These are phyloP conservation scores for Pinus taeda DNA, from an alignment of 75 land plant species.

Conservation along the genomic window DNA sequence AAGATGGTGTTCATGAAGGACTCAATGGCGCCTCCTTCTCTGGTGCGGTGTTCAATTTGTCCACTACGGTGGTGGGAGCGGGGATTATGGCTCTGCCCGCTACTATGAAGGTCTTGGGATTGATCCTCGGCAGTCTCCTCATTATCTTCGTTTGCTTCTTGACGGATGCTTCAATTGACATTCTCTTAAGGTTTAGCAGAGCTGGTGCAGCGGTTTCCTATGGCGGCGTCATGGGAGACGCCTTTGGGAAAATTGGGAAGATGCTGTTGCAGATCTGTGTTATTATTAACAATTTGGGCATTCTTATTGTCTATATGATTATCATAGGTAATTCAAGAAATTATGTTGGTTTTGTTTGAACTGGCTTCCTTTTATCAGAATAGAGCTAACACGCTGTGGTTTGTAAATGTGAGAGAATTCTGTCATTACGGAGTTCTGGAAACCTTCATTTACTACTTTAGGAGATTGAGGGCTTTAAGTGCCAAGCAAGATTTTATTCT, in stretches of 20 bases:
- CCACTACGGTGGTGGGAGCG: background rate
- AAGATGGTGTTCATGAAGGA: constrained; percentile 15
- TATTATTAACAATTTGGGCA: constrained; percentile 71
- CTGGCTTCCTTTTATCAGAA: no score
- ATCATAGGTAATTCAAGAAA: constrained; percentile 59
- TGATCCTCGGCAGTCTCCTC: constrained; percentile 43
- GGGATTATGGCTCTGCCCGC: constrained; percentile 58
- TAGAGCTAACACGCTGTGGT: no score
- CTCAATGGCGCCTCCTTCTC: constrained; percentile 64
- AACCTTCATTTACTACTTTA: background rate
- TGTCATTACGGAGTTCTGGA: background rate
- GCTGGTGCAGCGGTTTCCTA: constrained; percentile 49
- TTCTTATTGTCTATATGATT: constrained; percentile 86
- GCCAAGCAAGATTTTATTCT: background rate
- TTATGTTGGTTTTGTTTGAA: no score
- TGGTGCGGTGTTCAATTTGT: constrained; percentile 56
- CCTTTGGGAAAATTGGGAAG: constrained; percentile 59
- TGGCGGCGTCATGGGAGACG: constrained; percentile 66
- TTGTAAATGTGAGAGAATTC: no score
- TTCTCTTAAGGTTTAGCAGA: constrained; percentile 49
- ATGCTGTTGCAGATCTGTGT: constrained; percentile 54
- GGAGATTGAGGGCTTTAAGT: background rate
- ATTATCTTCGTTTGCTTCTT: constrained; percentile 49
- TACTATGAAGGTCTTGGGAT: constrained; percentile 57
- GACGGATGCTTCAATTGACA: constrained; percentile 62